Conservation (phyloP, 1,139 yeast species). For the Blastobotrys illinoisensis region DNA sequence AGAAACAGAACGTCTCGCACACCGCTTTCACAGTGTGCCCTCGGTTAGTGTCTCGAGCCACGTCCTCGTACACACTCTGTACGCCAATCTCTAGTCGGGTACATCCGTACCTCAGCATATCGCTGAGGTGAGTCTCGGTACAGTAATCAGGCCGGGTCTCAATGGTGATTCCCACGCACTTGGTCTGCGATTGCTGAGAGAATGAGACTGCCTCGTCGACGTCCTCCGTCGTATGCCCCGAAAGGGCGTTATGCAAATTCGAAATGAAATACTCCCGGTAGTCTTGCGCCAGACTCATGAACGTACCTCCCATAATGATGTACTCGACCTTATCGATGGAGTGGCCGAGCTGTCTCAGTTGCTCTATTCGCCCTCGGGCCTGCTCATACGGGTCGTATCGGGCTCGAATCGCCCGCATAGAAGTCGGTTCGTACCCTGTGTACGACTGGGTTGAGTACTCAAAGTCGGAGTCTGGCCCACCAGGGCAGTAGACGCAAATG, state of each 20-base stretch:
- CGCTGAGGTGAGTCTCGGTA: slow-evolving; percentile 90
- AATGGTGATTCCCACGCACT: slow-evolving; percentile 97
- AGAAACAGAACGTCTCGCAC: slow-evolving; percentile 89
- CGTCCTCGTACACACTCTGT: slow-evolving; percentile 95
- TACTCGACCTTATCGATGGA: slow-evolving; percentile 96
- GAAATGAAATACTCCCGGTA: slow-evolving; percentile 87
- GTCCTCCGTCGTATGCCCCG: slow-evolving; percentile 85
- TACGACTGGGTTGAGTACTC: slow-evolving; percentile 97
- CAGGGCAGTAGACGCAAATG: slow-evolving; percentile 98
- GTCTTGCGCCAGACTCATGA: slow-evolving; percentile 87
- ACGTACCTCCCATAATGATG: slow-evolving; percentile 98
- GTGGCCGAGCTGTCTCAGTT: slow-evolving; percentile 89
- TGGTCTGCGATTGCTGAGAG: slow-evolving; percentile 91
- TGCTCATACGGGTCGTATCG: slow-evolving; percentile 98
- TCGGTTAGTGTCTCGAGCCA: slow-evolving; percentile 95
- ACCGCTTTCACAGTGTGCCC: slow-evolving; percentile 98
- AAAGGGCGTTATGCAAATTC: slow-evolving; percentile 87
- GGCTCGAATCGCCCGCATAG: slow-evolving; percentile 97
- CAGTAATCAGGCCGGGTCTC: slow-evolving; percentile 99
- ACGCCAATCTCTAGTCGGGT: slow-evolving; percentile 97
- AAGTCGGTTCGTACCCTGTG: slow-evolving; percentile 98
- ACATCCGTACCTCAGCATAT: slow-evolving; percentile 94
- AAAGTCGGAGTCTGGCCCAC: slow-evolving; percentile 98
- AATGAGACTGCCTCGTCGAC: slow-evolving; percentile 85
- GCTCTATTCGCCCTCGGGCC: slow-evolving; percentile 96